Evolutionary conservation across 192 early-diverging fungal species (phyloP).

Genomic region (Gamsiella multidivaricata): DNA sequence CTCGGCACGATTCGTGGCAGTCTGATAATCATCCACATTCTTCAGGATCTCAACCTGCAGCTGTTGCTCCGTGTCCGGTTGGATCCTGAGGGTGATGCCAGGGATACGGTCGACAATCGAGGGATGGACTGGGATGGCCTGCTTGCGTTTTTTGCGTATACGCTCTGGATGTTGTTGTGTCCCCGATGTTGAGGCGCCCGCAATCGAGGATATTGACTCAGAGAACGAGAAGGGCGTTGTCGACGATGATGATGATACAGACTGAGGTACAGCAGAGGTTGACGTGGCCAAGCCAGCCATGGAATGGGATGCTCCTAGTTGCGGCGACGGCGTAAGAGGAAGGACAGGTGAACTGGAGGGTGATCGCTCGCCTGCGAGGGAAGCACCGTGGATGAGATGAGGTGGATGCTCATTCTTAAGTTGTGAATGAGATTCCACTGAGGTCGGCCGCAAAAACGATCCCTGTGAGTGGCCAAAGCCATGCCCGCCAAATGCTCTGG

Average conservation of each 20-base stretch:
- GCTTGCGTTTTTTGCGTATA: slow-evolving; percentile 44
- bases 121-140: slow-evolving; percentile 40
- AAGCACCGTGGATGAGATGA: neutral
- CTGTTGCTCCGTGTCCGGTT: slow-evolving; percentile 26
- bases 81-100: slow-evolving; percentile 47
- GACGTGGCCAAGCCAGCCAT: neutral
- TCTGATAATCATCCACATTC: slow-evolving; percentile 36
- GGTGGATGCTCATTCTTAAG: slow-evolving; percentile 4
- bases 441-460: neutral
- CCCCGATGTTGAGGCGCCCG: neutral
- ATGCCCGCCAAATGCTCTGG: neutral
- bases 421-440: slow-evolving; percentile 12
- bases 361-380: neutral
- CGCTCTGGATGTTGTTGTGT: slow-evolving; percentile 3
- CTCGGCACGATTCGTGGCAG: neutral
- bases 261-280: neutral
- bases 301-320: slow-evolving; percentile 8
- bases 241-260: slow-evolving; percentile 3
- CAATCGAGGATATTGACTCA: neutral
- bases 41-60: slow-evolving; percentile 48
- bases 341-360: slow-evolving; percentile 14
- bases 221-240: neutral
- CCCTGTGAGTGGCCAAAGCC: neutral
- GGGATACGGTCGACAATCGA: slow-evolving; percentile 45
- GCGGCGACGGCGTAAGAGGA: slow-evolving; percentile 32